These are phyloP conservation scores for Botryotinia convoluta DNA, from an alignment of 2,329 filamentous ascomycete species.

Conservation along the genomic window DNA sequence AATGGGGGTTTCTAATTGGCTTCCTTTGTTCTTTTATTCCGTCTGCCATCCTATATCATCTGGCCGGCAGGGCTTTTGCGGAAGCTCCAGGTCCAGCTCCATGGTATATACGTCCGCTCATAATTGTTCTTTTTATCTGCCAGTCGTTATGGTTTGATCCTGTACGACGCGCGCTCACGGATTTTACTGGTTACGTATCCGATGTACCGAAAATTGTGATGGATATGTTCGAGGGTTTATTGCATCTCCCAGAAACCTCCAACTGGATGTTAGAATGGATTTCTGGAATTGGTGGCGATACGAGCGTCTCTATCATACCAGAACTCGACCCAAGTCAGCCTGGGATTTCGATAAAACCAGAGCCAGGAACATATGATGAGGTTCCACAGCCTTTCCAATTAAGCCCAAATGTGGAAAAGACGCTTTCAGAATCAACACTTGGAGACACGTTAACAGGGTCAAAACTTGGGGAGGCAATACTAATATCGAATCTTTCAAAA, in stretches of 20 bases:
- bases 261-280: neutral
- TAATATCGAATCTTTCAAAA: neutral
- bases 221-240: neutral
- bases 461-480: neutral
- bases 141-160: too few species aligned
- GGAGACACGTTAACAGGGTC: neutral
- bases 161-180: neutral
- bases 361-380: neutral
- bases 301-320: neutral
- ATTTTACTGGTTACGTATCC: neutral
- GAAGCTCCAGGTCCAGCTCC: neutral
- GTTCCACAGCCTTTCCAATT: neutral
- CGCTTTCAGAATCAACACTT: neutral
- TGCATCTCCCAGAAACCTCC: neutral
- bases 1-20: neutral
- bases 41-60: neutral
- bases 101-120: neutral
- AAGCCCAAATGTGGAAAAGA: neutral
- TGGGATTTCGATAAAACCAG: neutral
- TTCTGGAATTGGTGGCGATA: neutral
- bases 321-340: neutral
- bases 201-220: neutral
- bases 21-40: neutral
- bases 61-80: neutral
- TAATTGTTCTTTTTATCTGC: neutral